These are phyloP conservation scores for Halenospora varia DNA, from an alignment of 495 filamentous ascomycete species.

Conservation along the genomic window DNA sequence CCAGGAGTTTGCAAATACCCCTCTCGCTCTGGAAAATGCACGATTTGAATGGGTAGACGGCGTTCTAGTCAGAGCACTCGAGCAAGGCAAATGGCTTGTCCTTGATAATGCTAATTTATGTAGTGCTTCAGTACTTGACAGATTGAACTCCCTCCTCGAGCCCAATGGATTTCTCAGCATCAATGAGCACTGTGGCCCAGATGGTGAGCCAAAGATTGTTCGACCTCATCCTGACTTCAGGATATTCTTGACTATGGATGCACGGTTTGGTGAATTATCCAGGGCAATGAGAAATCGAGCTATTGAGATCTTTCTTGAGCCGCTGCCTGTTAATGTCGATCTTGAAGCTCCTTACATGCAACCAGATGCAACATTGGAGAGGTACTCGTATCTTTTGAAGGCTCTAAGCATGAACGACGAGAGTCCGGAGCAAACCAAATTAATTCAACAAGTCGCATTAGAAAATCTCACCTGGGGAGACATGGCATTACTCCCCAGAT, in stretches of 20 bases:
- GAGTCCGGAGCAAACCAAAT: conserved; percentile 14
- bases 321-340: conserved; percentile 4
- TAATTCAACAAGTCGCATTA: conserved; percentile 24
- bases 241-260: conserved; percentile 92
- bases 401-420: conserved; percentile 15
- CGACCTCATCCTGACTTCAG: conserved; percentile 83
- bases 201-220: conserved; percentile 78
- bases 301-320: conserved; percentile 77
- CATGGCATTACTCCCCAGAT: conserved; percentile 37
- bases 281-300: conserved; percentile 95
- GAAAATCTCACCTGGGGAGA: conserved; percentile 56
- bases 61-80: conserved; percentile 78
- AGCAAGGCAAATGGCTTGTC: conserved; percentile 86
- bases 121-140: conserved; percentile 88
- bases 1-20: conserved; percentile 37
- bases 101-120: conserved; percentile 97
- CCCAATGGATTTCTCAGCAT: conserved; percentile 82
- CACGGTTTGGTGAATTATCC: conserved; percentile 88
- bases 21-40: conserved; percentile 53
- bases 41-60: conserved; percentile 97
- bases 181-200: conserved; percentile 80
- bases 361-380: conserved; percentile 17
- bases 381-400: conserved; percentile 8
- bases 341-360: neutral
- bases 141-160: conserved; percentile 92